Base-by-base conservation (phyloP, 148 eudicot genomes). In the Polygonum maritimum region DNA sequence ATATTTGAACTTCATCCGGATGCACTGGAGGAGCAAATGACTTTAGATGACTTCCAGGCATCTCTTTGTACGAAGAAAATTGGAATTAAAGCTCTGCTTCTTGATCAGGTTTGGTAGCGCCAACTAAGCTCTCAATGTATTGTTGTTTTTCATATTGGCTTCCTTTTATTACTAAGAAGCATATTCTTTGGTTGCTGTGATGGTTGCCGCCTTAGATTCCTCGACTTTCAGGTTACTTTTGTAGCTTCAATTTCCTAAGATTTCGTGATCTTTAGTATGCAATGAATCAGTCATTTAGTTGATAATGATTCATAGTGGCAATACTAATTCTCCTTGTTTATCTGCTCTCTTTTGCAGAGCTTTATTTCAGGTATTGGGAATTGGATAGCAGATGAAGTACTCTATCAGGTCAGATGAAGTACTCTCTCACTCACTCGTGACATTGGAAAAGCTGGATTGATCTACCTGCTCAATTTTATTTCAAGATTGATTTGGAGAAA, bases 311-410 rank as follows among this genome's bases (percentile, higher is more conserved):
- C 69, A 14, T 31, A 3, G 38, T 60, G 69, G 11, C 31, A 9
- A 2, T 60, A 60, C 44, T 36, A 9, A 65, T 65, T 65, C 71
- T 65, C 3, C 39, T 12, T 62, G 44, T 13, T 35, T 36, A 65
- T 70, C 48, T 48, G 36, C 77, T 78, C 65, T 69, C 77, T 36
- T 67, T 26, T 81, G 84, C 89, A 92, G 97, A 81, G 90, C 80
- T 95, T 88, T 82, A 87, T 95, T 40, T 88, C 99, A 51, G 99
- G 99, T 48, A 89, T 95, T 80, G 99, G 99, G 73, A 95, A 95
- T 81, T 92, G 99, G 99, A 84, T 95, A 85, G 97, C 96, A 71
- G 99, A 95, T 87, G 97, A 95, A 89, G 99, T 95, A 52, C 84
- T 95, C 31, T 95, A 92, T 87, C 99, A 95, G 83, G 99, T 92